Evolutionary conservation across 2,329 filamentous ascomycete species (phyloP), one percentile per base, ranked within the genome.

Genomic region (Apiospora rasikravindrae): DNA sequence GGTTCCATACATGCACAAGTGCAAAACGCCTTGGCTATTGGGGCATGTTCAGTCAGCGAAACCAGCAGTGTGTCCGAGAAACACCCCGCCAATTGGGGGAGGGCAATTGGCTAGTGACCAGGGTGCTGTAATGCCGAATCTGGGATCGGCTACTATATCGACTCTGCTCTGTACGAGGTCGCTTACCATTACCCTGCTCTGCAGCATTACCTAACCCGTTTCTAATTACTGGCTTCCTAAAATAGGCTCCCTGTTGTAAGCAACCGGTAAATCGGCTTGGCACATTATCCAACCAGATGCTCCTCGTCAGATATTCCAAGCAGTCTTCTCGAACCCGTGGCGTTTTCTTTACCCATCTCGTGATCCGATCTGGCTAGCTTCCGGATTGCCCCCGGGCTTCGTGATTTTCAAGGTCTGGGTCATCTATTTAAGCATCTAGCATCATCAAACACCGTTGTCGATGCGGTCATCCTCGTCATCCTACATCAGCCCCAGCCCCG

Each of bases 391-490:
- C 33, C 16, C 11, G 4, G 29, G 53, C 29, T 37, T 22, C 29
- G 22, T 4, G 8, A 6, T 57, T 26, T 19, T 29, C n/a, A n/a
- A n/a, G n/a, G 51, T 57, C 26, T 33, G 16, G 26, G 26, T 22
- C 51, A 57, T 33, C 13, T 29, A 37, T 22, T 37, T n/a, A 61
- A 33, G 53, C 2, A 37, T 37, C 29, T 40, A 40, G 2, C 14
- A 40, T n/a, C 57, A n/a, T 14, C 57, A 22, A n/a, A n/a, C 22
- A 14, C 57, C 6, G 29, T 40, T 14, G 8, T 0, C 33, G 13
- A 64, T 64, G 57, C 40, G 40, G 57, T 64, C 57, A 64, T 37
- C 57, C n/a, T 64, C 33, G 57, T 64, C 57, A 64, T 64, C 57
- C 19, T n/a, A 64, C 33, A 64, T 64, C 57, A 64, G 57, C 57